These are phyloP conservation scores for Hyaloscypha hepaticicola DNA, from an alignment of 495 filamentous ascomycete genomes.

Conservation along the genomic window DNA sequence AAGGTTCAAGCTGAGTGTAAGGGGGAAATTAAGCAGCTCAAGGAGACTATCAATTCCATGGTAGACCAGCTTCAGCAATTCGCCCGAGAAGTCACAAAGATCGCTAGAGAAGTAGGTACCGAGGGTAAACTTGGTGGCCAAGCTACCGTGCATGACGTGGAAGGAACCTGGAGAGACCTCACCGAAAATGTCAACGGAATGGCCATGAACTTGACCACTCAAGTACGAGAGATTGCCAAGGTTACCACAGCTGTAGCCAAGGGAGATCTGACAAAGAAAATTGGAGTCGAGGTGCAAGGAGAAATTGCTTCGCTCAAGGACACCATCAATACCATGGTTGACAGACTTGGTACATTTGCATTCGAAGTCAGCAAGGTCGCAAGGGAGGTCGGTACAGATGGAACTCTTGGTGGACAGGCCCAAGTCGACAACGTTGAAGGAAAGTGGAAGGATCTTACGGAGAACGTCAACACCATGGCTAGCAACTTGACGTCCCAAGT, in stretches of 20 bases:
- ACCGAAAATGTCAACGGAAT: conserved; percentile 99
- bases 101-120: conserved; percentile 94
- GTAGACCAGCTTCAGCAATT: conserved; percentile 97
- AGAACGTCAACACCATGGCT: conserved; percentile 95
- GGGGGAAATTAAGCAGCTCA: conserved; percentile 92
- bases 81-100: conserved; percentile 95
- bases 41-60: conserved; percentile 98
- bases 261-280: conserved; percentile 93
- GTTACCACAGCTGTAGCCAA: conserved; percentile 96
- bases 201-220: conserved; percentile 97
- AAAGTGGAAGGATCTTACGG: conserved; percentile 98
- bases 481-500: conserved; percentile 94
- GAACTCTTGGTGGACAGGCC: conserved; percentile 91
- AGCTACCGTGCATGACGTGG: conserved; percentile 94
- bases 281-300: conserved; percentile 91
- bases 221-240: conserved; percentile 97
- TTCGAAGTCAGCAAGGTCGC: conserved; percentile 99
- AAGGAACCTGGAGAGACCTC: conserved; percentile 95
- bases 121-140: conserved; percentile 95
- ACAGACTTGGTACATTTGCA: conserved; percentile 92
- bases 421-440: conserved; percentile 97
- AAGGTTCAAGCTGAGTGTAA: conserved; percentile 97
- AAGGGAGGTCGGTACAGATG: conserved; percentile 96
- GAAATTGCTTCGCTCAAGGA: conserved; percentile 95
- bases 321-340: conserved; percentile 99